Evolutionary conservation across 2,329 filamentous ascomycete species (phyloP).

Genomic region (Ophiostoma perfectum): DNA sequence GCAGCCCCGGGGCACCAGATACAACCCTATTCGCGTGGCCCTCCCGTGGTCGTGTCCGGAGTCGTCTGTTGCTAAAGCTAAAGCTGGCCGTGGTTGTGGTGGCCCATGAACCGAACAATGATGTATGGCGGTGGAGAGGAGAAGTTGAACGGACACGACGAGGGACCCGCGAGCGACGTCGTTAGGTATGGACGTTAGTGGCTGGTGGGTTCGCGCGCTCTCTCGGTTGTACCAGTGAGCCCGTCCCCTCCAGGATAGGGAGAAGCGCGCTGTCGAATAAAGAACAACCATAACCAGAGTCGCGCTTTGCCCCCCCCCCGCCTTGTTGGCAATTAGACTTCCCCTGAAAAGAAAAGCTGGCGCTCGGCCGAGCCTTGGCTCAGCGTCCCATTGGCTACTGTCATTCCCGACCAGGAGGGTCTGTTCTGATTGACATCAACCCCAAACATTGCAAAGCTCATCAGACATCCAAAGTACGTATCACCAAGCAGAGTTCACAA

Average conservation of each 20-base stretch:
- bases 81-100: not conserved
- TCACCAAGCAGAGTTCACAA: too few relatives aligned
- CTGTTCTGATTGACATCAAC: not conserved
- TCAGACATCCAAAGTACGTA: too few relatives aligned
- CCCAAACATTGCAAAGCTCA: not conserved
- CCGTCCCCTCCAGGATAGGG: not conserved
- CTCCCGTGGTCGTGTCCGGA: not conserved
- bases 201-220: not conserved
- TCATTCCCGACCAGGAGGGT: not conserved
- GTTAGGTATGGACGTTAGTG: not conserved
- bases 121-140: not conserved
- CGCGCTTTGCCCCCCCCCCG: conserved; percentile 1
- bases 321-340: conserved; percentile 4
- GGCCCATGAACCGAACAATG: not conserved
- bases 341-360: conserved; percentile 1
- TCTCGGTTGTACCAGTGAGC: too few relatives aligned
- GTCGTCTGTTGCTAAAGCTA: not conserved
- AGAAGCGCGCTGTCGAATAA: not conserved
- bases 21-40: not conserved
- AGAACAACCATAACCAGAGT: not conserved
- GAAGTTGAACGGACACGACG: not conserved
- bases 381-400: not conserved
- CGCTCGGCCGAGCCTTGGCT: not conserved
- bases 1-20: not conserved
- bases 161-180: not conserved